Base-by-base conservation (phyloP, 2,329 filamentous ascomycete species). In the Colletotrichum sp. region DNA sequence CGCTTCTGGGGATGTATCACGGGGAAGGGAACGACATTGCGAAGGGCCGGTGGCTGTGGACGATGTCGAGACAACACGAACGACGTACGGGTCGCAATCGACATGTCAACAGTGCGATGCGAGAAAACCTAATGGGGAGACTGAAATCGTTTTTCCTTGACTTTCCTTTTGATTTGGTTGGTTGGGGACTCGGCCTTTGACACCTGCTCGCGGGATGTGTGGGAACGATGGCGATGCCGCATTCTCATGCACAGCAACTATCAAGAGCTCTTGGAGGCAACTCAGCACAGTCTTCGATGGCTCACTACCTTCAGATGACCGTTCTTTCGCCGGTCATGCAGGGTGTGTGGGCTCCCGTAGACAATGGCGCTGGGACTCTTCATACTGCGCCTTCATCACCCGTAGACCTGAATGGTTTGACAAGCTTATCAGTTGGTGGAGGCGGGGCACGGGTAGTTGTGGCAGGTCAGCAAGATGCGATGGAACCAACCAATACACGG, bases 1-100 rank as follows among this genome's bases (percentile, higher is more conserved):
- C 71, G 84, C 81, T 84, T 85, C 82, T 84, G 84, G 83, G 84
- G 84, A 86, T 81, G 83, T 78, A 76, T 78, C 73, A 52, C 16
- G 63, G 72, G 34, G 68, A 76, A n/a, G 72, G 76, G 72, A 64
- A 44, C 63, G 72, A 62, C 32, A 26, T 30, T n/a, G 64, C 26
- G 64, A 64, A 30, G 57, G n/a, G 65, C 66, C 32, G 13, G 32
- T 13, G 30, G 28, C 28, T 21, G 49, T 59, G 28, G 36, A 39
- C 15, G 59, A 7, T 16, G 62, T 68, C 52, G 32, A 59, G n/a
- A 24, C 39, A 60, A 77, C 32, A 18, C 18, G 5, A 24, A 21
- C n/a, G 32, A 44, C 64, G 24, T 18, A n/a, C 26, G 36, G 18
- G 55, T 69, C 34, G 66, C 34, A 18, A 60, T 44, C 55, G 64